Conservation (phyloP, 2,329 filamentous ascomycete genomes). For the Coniochaeta sp. region DNA sequence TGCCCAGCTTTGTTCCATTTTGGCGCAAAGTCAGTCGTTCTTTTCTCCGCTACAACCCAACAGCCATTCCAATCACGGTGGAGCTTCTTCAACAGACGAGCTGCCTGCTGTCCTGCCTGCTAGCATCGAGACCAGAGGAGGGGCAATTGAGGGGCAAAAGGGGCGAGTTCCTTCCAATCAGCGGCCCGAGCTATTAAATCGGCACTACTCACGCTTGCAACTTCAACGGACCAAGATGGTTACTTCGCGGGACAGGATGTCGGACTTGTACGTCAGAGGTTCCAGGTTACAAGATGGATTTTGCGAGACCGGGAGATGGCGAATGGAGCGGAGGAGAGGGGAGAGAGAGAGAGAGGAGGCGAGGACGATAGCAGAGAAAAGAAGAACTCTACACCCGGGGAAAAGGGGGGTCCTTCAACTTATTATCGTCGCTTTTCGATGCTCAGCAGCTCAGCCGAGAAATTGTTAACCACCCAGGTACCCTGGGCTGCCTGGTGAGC, state of each 20-base stretch:
- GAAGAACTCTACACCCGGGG: too few relatives aligned
- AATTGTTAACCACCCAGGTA: background rate
- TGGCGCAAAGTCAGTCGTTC: too few relatives aligned
- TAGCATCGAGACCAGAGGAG: background rate
- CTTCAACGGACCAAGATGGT: background rate
- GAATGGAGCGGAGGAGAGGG: background rate
- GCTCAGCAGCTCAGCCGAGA: background rate
- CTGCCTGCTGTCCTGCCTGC: background rate
- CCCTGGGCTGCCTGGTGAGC: background rate
- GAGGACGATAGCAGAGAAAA: background rate
- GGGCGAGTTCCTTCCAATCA: conserved; percentile 1
- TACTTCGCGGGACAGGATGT: background rate
- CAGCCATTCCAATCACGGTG: background rate
- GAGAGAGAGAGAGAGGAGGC: background rate
- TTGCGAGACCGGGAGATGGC: background rate
- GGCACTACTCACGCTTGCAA: background rate
- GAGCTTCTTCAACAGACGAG: background rate
- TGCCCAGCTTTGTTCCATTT: background rate
- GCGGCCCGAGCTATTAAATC: background rate
- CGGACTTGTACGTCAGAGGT: background rate
- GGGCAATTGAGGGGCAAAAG: conserved; percentile 1
- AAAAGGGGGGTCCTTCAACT: background rate
- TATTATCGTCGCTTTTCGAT: background rate
- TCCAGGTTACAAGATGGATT: background rate
- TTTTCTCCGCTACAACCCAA: background rate